Evolutionary conservation across 225 moss, liverwort and hornwort species (phyloP).

Genomic region (Straminergon stramineum): DNA sequence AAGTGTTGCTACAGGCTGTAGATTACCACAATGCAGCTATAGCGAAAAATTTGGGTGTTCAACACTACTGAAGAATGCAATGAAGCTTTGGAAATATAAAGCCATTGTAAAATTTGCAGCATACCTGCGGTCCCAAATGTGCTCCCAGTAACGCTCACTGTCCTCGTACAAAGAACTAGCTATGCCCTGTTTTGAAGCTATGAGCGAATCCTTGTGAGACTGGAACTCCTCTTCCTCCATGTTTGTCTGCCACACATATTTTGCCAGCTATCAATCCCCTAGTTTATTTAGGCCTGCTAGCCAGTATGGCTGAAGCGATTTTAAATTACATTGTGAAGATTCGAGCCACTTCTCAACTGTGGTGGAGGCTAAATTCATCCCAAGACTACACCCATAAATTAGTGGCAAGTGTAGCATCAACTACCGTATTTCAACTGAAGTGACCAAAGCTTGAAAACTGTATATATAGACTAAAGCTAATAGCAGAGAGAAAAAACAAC

Average conservation of each 20-base stretch:
- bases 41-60: not conserved
- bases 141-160: conserved; percentile 33
- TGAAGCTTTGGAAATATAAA: not conserved
- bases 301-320: not conserved
- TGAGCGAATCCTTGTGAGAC: conserved; percentile 38
- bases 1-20: not conserved
- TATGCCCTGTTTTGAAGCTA: conserved; percentile 23
- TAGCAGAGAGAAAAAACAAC: not conserved
- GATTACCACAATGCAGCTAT: not conserved
- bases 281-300: not conserved
- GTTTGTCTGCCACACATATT: conserved; percentile 4
- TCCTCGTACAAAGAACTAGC: conserved; percentile 29
- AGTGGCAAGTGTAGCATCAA: not conserved
- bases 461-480: not conserved
- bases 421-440: not conserved
- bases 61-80: not conserved
- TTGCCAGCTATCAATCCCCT: not conserved
- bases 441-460: not conserved
- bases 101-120: not conserved
- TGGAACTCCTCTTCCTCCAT: conserved; percentile 36
- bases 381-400: not conserved
- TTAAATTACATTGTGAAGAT: not conserved
- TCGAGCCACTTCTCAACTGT: not conserved
- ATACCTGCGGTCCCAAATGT: conserved; percentile 42
- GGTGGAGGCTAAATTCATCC: not conserved